phyloP scores from a whole-genome alignment of 2,329 filamentous ascomycete genomes.

The Botryotinia calthae region DNA sequence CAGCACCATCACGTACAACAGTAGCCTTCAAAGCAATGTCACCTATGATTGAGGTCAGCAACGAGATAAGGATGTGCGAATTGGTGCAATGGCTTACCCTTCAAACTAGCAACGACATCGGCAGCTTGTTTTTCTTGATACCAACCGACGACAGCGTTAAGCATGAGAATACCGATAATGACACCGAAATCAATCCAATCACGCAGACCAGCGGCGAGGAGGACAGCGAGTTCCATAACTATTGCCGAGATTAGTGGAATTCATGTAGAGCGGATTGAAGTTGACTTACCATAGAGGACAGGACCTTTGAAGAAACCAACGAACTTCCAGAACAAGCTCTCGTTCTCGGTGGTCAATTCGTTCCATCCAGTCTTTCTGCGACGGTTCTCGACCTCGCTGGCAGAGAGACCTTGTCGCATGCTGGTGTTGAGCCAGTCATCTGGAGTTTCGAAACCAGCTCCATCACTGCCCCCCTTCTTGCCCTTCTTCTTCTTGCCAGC shows the following conservation, averaged over 20 bases:
- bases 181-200: conserved; percentile 78
- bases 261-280: not conserved
- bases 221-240: conserved; percentile 76
- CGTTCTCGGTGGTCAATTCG: conserved; percentile 71
- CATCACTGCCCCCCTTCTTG: conserved; percentile 49
- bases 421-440: conserved; percentile 70
- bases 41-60: conserved; percentile 42
- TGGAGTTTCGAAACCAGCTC: conserved; percentile 45
- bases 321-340: conserved; percentile 73
- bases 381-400: conserved; percentile 58
- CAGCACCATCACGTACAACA: conserved; percentile 65
- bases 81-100: conserved; percentile 40
- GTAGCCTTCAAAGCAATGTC: conserved; percentile 73
- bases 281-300: conserved; percentile 68
- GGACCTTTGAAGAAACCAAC: conserved; percentile 73
- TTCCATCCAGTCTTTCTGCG: conserved; percentile 68
- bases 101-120: conserved; percentile 70
- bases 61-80: not conserved
- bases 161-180: conserved; percentile 70
- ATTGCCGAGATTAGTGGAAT: conserved; percentile 24
- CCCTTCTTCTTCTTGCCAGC: conserved; percentile 43
- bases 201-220: conserved; percentile 69
- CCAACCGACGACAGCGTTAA: conserved; percentile 76
- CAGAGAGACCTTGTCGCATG: conserved; percentile 60
- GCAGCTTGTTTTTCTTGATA: conserved; percentile 80